Percentiles rank a stretch among this genome's conserved stretches.
Evolutionary conservation across 495 filamentous ascomycete genomes (phyloP).

Genomic region (Trichoderma parareesei): DNA sequence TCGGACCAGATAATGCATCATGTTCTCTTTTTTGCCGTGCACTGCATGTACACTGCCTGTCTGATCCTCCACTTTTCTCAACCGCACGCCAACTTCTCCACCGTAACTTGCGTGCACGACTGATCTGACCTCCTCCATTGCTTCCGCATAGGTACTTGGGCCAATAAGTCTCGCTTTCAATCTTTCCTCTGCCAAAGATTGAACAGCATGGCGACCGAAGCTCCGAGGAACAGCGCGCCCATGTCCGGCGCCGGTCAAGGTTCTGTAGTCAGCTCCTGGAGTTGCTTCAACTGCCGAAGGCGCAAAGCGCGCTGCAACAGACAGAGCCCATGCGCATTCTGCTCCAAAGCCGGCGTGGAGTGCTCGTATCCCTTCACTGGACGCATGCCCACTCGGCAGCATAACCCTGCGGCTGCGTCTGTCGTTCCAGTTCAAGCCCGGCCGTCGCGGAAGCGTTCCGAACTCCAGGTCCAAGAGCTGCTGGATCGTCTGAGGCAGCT

Average conservation of each 20-base stretch:
- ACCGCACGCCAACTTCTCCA: no score
- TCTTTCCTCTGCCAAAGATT: neutral
- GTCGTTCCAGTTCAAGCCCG: neutral
- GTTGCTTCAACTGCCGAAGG: slow-evolving; percentile 19
- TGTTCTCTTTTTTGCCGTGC: no score
- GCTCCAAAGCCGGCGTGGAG: slow-evolving; percentile 13
- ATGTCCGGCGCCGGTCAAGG: neutral
- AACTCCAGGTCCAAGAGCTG: slow-evolving; percentile 9
- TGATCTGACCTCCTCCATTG: neutral
- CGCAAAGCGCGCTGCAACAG: slow-evolving; percentile 20
- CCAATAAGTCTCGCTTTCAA: neutral
- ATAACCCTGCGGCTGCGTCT: neutral
- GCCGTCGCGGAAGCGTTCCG: slow-evolving; percentile 12
- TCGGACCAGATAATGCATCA: neutral
- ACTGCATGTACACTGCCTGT: no score
- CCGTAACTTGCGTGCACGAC: no score
- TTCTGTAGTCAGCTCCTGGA: slow-evolving; percentile 12
- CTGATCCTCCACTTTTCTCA: no score
- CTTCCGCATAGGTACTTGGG: neutral
- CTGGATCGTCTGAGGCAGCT: slow-evolving; percentile 17
- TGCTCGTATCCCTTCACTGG: slow-evolving; percentile 19
- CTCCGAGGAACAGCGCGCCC: neutral
- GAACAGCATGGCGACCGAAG: neutral
- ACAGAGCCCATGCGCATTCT: slow-evolving; percentile 16
- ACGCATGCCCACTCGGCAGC: slow-evolving; percentile 13